phyloP scores from a whole-genome alignment of 768 basidiomycete genomes.

The Tricholoma saponaceum region DNA sequence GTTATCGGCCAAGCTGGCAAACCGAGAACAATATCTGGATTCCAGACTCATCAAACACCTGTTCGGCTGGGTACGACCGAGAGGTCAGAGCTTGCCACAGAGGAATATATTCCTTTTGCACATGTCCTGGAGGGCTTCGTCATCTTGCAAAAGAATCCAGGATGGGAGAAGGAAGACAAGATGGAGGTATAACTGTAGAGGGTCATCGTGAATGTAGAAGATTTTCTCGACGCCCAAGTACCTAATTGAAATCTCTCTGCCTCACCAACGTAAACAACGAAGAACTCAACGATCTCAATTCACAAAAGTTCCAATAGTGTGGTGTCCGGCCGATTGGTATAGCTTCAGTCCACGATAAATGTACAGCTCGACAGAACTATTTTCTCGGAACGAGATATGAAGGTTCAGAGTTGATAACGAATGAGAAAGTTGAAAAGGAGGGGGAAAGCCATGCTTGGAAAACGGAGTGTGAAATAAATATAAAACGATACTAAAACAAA shows the following conservation, averaged over 20 bases:
- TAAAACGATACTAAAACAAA: slow-evolving; percentile 13
- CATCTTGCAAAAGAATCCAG: slow-evolving; percentile 88
- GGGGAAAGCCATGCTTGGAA: neutral
- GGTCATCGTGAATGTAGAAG: neutral
- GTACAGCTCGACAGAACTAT: slow-evolving; percentile 1
- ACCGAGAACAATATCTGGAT: slow-evolving; percentile 92
- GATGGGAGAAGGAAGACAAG: slow-evolving; percentile 82
- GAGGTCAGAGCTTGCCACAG: slow-evolving; percentile 92
- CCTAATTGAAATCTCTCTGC: neutral
- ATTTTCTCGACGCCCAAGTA: neutral
- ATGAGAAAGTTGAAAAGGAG: neutral
- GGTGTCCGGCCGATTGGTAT: neutral
- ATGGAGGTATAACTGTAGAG: slow-evolving; percentile 61
- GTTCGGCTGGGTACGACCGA: slow-evolving; percentile 94
- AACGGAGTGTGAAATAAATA: neutral
- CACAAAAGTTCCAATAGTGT: neutral
- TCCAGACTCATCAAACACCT: slow-evolving; percentile 98
- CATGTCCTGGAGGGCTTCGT: slow-evolving; percentile 92
- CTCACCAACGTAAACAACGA: neutral
- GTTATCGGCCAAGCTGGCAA: slow-evolving; percentile 98
- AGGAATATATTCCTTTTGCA: slow-evolving; percentile 91
- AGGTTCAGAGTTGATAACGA: neutral
- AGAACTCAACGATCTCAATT: neutral
- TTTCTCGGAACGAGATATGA: neutral
- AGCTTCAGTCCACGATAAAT: neutral